phyloP scores from a whole-genome alignment of 441 rosid genomes.

The Manihot esculenta region DNA sequence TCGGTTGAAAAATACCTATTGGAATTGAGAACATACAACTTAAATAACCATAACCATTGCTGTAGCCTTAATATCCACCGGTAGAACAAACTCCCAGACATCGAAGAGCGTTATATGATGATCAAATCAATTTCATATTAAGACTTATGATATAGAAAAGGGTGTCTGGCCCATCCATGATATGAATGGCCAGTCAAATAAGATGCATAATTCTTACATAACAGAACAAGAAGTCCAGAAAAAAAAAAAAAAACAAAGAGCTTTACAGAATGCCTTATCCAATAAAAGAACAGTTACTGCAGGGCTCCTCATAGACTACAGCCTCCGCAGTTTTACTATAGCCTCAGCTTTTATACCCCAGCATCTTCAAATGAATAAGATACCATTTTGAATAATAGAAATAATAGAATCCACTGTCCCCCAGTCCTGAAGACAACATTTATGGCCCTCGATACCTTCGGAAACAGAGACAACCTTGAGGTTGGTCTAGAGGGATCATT shows the following conservation, averaged over 20 bases:
- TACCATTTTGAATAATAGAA: conserved; percentile 15
- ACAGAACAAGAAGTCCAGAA: background rate
- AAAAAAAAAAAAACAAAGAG: conserved; percentile 5
- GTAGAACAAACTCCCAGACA: too few relatives aligned
- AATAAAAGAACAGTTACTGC: conserved; percentile 17
- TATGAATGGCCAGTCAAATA: conserved; percentile 16
- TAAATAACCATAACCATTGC: too few relatives aligned
- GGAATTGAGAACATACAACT: too few relatives aligned
- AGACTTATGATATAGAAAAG: conserved; percentile 10
- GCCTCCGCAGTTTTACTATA: conserved; percentile 27
- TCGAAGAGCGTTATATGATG: too few relatives aligned
- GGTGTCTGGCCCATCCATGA: conserved; percentile 11
- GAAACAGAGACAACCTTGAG: conserved; percentile 83
- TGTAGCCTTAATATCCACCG: too few relatives aligned
- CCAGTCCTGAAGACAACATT: background rate
- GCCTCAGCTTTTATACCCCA: conserved; percentile 23
- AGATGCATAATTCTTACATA: conserved; percentile 16
- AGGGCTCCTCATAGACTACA: conserved; percentile 23
- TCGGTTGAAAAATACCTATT: too few relatives aligned
- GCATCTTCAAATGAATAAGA: conserved; percentile 21
- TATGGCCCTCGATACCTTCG: conserved; percentile 79
- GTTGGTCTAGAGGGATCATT: conserved; percentile 83
- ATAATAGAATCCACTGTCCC: background rate
- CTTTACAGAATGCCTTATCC: conserved; percentile 32
- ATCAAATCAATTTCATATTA: conserved; percentile 7